Conservation (phyloP, 2,329 filamentous ascomycete species). For the Fusarium sp. region DNA sequence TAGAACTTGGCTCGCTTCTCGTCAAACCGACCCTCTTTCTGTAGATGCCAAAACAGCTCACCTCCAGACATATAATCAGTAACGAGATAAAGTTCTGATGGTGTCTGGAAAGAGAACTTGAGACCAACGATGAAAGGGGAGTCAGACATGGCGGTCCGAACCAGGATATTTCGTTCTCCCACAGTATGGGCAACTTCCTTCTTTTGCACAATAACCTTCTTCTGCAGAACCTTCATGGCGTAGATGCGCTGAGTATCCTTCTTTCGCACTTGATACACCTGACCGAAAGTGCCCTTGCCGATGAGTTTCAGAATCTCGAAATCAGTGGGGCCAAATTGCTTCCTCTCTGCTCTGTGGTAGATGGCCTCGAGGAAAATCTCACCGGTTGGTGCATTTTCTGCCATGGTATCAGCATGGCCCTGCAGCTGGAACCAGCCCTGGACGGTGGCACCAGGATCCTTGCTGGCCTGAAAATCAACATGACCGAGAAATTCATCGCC, state of each 20-base stretch:
- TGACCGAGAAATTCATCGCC: constrained; percentile 94
- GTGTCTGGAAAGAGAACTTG: constrained; percentile 98
- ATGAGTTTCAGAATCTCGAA: constrained; percentile 97
- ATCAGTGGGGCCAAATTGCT: constrained; percentile 91
- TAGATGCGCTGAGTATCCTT: constrained; percentile 96
- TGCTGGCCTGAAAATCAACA: constrained; percentile 78
- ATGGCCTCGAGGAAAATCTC: constrained; percentile 88
- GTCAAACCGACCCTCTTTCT: constrained; percentile 95
- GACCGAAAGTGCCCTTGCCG: constrained; percentile 96
- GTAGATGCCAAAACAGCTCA: constrained; percentile 97
- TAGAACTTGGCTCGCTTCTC: constrained; percentile 98
- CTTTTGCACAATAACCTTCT: constrained; percentile 99
- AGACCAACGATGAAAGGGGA: constrained; percentile 98
- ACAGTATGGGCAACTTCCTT: constrained; percentile 98
- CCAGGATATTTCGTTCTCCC: constrained; percentile 95
- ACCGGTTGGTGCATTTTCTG: constrained; percentile 80
- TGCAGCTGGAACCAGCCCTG: constrained; percentile 87
- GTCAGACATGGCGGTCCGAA: constrained; percentile 93
- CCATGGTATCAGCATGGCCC: constrained; percentile 75
- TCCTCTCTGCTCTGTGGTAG: constrained; percentile 89
- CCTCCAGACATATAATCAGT: constrained; percentile 99
- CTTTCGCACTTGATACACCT: constrained; percentile 98
- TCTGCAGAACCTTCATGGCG: constrained; percentile 98
- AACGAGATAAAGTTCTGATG: constrained; percentile 95
- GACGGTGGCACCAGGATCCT: constrained; percentile 73